phyloP scores from a whole-genome alignment of 2,329 filamentous ascomycete species.

The Colletotrichum tofieldiae region DNA sequence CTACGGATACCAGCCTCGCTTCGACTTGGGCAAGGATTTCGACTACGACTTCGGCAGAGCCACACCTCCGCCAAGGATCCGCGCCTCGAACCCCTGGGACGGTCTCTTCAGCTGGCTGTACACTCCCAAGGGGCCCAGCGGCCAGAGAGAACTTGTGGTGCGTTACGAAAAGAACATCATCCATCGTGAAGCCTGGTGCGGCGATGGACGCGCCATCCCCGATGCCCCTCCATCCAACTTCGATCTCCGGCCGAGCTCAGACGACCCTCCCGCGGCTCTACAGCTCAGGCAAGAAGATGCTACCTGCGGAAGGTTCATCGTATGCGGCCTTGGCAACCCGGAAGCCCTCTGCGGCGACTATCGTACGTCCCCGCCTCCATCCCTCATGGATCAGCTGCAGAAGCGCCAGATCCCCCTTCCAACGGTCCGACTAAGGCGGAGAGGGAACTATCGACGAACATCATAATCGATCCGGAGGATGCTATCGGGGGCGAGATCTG shows the following conservation, averaged over 20 bases:
- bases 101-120: conserved; percentile 40
- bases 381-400: not conserved
- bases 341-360: not conserved
- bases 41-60: not conserved
- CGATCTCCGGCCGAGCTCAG: not conserved
- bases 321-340: conserved; percentile 10
- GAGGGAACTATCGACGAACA: conserved; percentile 9
- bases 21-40: conserved; percentile 18
- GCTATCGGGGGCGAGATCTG: not conserved
- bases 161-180: conserved; percentile 41
- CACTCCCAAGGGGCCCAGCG: conserved; percentile 21
- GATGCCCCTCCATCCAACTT: conserved; percentile 9
- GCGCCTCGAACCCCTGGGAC: conserved; percentile 22
- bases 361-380: not conserved
- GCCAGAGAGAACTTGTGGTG: conserved; percentile 31
- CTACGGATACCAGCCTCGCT: conserved; percentile 19
- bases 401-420: not conserved
- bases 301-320: not conserved
- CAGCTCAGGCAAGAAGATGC: not conserved
- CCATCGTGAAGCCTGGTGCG: conserved; percentile 49
- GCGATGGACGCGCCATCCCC: not conserved
- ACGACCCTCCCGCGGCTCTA: not conserved
- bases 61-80: conserved; percentile 10
- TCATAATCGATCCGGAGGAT: conserved; percentile 17
- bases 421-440: conserved; percentile 21